Conservation (phyloP, 768 basidiomycete genomes). For the Auriscalpium orientale region DNA sequence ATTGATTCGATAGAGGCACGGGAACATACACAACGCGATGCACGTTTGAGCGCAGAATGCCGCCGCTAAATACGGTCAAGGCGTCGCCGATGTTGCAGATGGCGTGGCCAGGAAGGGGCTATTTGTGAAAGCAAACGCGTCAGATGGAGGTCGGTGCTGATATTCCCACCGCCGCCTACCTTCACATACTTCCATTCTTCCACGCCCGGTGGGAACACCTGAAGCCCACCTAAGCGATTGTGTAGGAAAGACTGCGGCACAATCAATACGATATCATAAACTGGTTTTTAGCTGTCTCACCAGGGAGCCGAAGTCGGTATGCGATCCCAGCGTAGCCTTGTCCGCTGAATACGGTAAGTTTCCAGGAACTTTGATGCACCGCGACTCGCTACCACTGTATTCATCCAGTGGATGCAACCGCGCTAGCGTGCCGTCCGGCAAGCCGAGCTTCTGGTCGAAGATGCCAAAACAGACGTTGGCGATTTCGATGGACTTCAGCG, state of each 20-base stretch:
- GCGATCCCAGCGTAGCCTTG: conserved; percentile 3
- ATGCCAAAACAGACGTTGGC: conserved; percentile 17
- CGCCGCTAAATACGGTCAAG: conserved; percentile 24
- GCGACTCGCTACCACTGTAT: conserved; percentile 18
- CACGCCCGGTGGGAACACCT: conserved; percentile 54
- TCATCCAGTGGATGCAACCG: conserved; percentile 21
- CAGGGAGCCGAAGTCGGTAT: conserved; percentile 19
- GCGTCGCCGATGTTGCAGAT: conserved; percentile 29
- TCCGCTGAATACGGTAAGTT: not conserved
- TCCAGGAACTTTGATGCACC: conserved; percentile 18
- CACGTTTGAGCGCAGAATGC: conserved; percentile 25
- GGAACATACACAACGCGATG: conserved; percentile 22
- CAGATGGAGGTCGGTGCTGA: not conserved
- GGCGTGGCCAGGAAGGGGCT: conserved; percentile 25
- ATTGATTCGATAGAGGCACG: not conserved
- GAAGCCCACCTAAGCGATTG: conserved; percentile 61
- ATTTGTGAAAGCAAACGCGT: not conserved
- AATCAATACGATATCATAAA: not conserved
- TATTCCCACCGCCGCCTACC: conserved; percentile 23
- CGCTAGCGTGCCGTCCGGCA: conserved; percentile 18
- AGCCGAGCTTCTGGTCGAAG: conserved; percentile 17
- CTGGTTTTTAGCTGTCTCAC: conserved; percentile 23
- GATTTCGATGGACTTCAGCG: conserved; percentile 17
- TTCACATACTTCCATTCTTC: conserved; percentile 64
- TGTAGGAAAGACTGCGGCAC: conserved; percentile 42